Percentiles rank a stretch among this genome's conserved stretches.
Evolutionary conservation across 164 flowering plant species (phyloP).

Genomic region (Berberis vulgaris): DNA sequence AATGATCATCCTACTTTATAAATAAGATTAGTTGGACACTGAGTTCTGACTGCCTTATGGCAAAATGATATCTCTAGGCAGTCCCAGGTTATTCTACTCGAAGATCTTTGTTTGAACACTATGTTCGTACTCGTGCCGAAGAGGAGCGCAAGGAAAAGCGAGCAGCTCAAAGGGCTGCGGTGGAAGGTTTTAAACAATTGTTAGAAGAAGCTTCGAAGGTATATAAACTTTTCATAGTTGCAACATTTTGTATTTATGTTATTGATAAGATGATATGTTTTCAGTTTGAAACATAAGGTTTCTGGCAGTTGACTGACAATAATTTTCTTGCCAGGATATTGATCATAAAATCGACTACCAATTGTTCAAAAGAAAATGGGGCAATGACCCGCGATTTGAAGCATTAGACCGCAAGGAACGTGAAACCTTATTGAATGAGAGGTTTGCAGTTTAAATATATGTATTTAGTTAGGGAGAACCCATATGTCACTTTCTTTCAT

Average conservation of each 20-base stretch:
- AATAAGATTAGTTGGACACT: too few species aligned
- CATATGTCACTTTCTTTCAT: too few species aligned
- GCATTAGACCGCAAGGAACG: constrained; percentile 90
- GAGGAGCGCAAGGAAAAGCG: constrained; percentile 97
- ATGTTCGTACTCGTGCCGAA: constrained; percentile 95
- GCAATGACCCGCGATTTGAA: constrained; percentile 76
- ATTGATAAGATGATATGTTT: too few species aligned
- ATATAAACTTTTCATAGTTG: constrained; percentile 9
- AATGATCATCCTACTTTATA: too few species aligned
- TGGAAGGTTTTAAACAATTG: constrained; percentile 88
- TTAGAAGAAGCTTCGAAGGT: constrained; percentile 91
- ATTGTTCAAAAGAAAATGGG: constrained; percentile 80
- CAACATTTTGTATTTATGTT: background rate
- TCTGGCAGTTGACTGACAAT: background rate
- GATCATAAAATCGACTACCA: constrained; percentile 67
- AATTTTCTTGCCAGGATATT: constrained; percentile 56
- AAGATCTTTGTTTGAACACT: constrained; percentile 90
- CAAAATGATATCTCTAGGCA: constrained; percentile 39
- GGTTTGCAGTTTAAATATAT: constrained; percentile 28
- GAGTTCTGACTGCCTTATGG: too few species aligned
- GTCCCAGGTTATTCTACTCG: constrained; percentile 76
- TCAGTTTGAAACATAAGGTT: background rate
- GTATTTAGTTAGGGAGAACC: too few species aligned
- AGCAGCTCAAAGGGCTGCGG: constrained; percentile 95
- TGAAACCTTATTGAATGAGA: constrained; percentile 73